These are phyloP conservation scores for Acorus calamus DNA, from an alignment of 106 monocot species.

Conservation along the genomic window DNA sequence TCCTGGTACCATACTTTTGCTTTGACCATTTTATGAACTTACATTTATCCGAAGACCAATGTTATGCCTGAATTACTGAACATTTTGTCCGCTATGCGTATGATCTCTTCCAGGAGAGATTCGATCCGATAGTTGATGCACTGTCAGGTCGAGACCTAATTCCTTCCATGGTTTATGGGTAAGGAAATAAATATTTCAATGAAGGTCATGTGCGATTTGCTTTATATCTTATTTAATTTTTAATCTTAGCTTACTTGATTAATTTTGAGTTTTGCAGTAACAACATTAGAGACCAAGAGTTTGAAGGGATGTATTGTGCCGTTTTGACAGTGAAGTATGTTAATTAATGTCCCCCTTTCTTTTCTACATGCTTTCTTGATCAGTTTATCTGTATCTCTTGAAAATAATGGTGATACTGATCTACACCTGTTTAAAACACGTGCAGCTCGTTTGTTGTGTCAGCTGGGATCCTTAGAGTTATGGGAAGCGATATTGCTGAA, in stretches of 20 bases:
- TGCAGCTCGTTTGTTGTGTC: slow-evolving; percentile 79
- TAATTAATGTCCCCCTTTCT: too few relatives aligned
- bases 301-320: slow-evolving; percentile 81
- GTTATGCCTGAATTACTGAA: too few relatives aligned
- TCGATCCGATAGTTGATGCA: slow-evolving; percentile 90
- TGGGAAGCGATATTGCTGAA: slow-evolving; percentile 80
- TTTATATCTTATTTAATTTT: neutral
- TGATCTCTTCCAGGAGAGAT: slow-evolving; percentile 66
- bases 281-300: slow-evolving; percentile 73
- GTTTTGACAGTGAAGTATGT: slow-evolving; percentile 73
- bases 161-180: slow-evolving; percentile 95
- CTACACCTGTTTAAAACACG: neutral
- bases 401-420: neutral
- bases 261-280: slow-evolving; percentile 20
- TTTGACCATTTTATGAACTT: too few relatives aligned
- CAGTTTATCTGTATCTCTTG: too few relatives aligned
- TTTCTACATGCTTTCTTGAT: too few relatives aligned
- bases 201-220: slow-evolving; percentile 2
- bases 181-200: slow-evolving; percentile 3
- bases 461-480: slow-evolving; percentile 69
- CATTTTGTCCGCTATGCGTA: too few relatives aligned
- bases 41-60: too few relatives aligned
- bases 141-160: slow-evolving; percentile 78
- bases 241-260: neutral
- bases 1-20: too few relatives aligned